Evolutionary conservation across 164 flowering plant genomes (phyloP), one percentile per base, ranked within the genome.

Genomic region (Tetracentron sinense): DNA sequence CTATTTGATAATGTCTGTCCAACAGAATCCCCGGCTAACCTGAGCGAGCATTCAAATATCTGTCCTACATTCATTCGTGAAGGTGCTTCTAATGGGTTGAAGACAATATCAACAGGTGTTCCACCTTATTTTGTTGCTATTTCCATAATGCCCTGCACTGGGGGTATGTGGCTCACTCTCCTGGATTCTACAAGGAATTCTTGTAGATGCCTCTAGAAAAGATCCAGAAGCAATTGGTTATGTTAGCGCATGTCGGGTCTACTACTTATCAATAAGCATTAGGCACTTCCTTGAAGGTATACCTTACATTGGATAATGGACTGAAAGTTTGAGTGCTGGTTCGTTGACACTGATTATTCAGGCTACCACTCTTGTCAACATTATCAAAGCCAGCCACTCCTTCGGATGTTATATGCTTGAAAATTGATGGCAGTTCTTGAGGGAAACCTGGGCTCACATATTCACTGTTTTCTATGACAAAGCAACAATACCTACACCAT

Each of bases 381-480:
- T 27, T 63, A 62, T 80, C 85, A 60, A 85, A 86, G 53, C 82
- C 83, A 19, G 66, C 27, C 50, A 77, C 66, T 58, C 74, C 56
- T 29, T 73, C 62, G 31, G 81, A 71, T 60, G 73, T 31, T 21
- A 83, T 72, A 25, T 54, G 21, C 15, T 70, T 61, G 62, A 83
- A 59, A 20, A 82, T 73, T 4, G 81, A 22, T 58, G 84, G 88
- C 57, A 80, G 33, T 56, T 54, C 60, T 56, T 72, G 75, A 42
- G 68, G 56, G 26, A 60, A 71, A 21, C 50, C 31, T 56, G 74
- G 54, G 60, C 51, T 60, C 48, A 55, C 19, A 58, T 29, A 20
- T 54, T 42, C 57, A 5, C 25, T 19, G 26, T 44, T 64, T 21
- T 81, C 83, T 81, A 79, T 74, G 62, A 62, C 30, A 7, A 31